A percentile compares a stretch with the other conserved stretches of the same genome.
phyloP scores from a whole-genome alignment of 1,284 basidiomycete species.

The Ceratobasidium sp. region DNA sequence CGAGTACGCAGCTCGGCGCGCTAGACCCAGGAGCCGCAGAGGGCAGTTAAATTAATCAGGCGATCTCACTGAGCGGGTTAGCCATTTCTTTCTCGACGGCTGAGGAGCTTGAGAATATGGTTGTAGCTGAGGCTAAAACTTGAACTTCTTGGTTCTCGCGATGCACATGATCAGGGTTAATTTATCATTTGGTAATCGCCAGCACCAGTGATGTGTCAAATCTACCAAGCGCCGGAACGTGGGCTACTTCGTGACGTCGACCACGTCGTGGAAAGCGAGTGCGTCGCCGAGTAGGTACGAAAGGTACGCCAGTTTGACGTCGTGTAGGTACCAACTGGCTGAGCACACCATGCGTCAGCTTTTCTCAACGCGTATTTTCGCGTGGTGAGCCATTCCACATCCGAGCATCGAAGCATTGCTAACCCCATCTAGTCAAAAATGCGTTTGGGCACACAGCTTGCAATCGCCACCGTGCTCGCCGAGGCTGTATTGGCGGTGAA shows the following conservation, averaged over 20 bases:
- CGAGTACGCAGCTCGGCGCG: no score
- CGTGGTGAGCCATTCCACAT: conserved; percentile 25
- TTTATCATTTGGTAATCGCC: conserved; percentile 11
- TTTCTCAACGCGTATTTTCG: background rate
- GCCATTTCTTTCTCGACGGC: background rate
- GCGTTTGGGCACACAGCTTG: conserved; percentile 38
- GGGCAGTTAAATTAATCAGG: background rate
- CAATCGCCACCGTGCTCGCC: conserved; percentile 44
- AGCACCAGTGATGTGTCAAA: conserved; percentile 17
- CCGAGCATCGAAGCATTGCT: background rate
- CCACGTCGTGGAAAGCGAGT: no score
- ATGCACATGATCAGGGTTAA: background rate
- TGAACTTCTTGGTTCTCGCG: background rate
- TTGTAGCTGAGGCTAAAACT: background rate
- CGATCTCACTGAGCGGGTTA: background rate
- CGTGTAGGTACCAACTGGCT: no score
- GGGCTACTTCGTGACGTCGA: conserved; percentile 20
- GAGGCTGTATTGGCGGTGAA: conserved; percentile 56
- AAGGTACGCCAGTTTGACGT: conserved; percentile 59
- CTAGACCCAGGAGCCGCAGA: no score
- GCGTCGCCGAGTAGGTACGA: conserved; percentile 7
- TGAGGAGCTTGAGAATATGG: background rate
- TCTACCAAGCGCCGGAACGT: conserved; percentile 29
- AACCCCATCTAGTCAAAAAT: conserved; percentile 12
- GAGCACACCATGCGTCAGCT: background rate